Evolutionary conservation across 352 stramenopile species (phyloP).

Genomic region (Globisporangium uncinulatum): DNA sequence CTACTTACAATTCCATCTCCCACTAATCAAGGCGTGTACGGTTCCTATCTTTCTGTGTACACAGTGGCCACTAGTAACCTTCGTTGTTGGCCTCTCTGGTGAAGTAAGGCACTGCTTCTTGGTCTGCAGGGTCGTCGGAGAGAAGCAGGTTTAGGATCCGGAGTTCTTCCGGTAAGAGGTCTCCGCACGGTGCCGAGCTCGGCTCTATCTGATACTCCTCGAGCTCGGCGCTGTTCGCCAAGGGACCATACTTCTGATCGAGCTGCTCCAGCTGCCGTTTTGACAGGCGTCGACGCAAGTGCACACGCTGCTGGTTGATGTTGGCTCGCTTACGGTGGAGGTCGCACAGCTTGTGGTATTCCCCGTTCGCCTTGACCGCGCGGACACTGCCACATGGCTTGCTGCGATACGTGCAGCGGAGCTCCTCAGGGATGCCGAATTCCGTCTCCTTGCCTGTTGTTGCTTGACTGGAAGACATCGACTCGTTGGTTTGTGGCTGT

Average conservation of each 20-base stretch:
- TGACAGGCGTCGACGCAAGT: slow-evolving; percentile 12
- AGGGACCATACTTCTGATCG: slow-evolving; percentile 12
- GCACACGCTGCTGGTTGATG: slow-evolving; percentile 17
- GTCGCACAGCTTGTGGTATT: slow-evolving; percentile 24
- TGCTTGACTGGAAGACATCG: neutral
- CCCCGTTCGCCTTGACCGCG: slow-evolving; percentile 29
- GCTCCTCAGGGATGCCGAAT: neutral
- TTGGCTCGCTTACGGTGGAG: slow-evolving; percentile 20
- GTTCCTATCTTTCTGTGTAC: too few relatives aligned
- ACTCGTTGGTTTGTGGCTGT: neutral
- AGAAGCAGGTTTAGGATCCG: slow-evolving; percentile 11
- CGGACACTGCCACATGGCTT: slow-evolving; percentile 41
- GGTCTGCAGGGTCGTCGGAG: slow-evolving; percentile 8
- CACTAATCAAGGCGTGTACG: too few relatives aligned
- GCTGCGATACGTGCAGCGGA: slow-evolving; percentile 28
- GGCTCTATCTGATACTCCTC: slow-evolving; percentile 11
- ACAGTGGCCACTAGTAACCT: neutral
- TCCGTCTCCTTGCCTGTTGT: neutral
- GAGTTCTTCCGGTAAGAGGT: slow-evolving; percentile 7
- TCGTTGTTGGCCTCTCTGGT: slow-evolving; percentile 5
- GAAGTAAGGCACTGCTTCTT: neutral
- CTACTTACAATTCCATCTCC: too few relatives aligned
- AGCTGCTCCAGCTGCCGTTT: slow-evolving; percentile 12
- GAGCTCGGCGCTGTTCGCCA: slow-evolving; percentile 2
- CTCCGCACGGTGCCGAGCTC: slow-evolving; percentile 10